These are phyloP conservation scores for Venturiaceae sp. DNA, from an alignment of 2,329 filamentous ascomycete genomes.

Conservation along the genomic window DNA sequence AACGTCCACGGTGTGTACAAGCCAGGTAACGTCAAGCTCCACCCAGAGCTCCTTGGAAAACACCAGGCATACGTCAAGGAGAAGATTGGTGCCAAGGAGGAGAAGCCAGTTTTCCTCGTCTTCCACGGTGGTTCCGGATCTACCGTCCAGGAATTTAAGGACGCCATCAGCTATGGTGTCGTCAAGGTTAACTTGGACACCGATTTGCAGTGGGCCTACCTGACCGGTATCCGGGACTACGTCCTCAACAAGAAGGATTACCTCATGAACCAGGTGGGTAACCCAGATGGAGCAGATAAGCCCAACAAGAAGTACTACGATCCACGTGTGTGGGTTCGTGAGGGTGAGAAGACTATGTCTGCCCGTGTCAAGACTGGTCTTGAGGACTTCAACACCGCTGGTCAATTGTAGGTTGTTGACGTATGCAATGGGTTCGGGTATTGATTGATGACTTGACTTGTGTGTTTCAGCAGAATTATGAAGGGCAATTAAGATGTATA, in stretches of 20 bases:
- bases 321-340: conserved; percentile 89
- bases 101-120: conserved; percentile 97
- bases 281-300: conserved; percentile 93
- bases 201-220: conserved; percentile 93
- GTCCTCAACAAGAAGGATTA: conserved; percentile 93
- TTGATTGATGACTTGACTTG: background rate
- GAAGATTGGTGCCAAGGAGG: conserved; percentile 58
- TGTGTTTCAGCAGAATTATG: background rate
- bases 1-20: conserved; percentile 99
- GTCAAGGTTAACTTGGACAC: conserved; percentile 99
- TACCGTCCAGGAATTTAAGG: conserved; percentile 77
- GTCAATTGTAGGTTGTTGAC: conserved; percentile 52
- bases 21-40: conserved; percentile 90
- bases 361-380: conserved; percentile 71
- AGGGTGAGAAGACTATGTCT: conserved; percentile 96
- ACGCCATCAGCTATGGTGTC: conserved; percentile 86
- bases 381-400: conserved; percentile 81
- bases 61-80: conserved; percentile 89
- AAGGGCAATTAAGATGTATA: background rate
- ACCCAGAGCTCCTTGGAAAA: conserved; percentile 92
- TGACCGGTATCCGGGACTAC: conserved; percentile 88
- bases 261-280: conserved; percentile 76
- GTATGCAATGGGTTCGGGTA: background rate
- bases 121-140: conserved; percentile 98
- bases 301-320: conserved; percentile 89